phyloP scores from a whole-genome alignment of 306 rosid genomes.

The Ochetophila trinervis region DNA sequence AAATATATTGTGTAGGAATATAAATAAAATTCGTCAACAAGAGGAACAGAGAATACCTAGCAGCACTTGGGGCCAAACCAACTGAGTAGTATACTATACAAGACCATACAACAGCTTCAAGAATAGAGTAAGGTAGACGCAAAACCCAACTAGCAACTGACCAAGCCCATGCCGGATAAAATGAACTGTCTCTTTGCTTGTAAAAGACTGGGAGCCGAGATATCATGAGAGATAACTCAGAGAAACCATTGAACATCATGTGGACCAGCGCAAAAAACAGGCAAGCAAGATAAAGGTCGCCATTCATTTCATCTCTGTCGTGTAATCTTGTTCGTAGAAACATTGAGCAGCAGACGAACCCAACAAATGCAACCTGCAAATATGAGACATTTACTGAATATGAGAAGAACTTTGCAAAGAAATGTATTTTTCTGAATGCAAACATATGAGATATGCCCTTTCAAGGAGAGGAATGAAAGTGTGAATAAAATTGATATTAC shows the following conservation, averaged over 20 bases:
- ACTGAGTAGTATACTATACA: conserved; percentile 70
- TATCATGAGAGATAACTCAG: conserved; percentile 82
- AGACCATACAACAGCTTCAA: conserved; percentile 83
- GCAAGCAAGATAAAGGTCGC: conserved; percentile 72
- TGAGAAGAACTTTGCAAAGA: conserved; percentile 9
- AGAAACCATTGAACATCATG: conserved; percentile 87
- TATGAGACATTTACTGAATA: not conserved
- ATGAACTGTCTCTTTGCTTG: conserved; percentile 83
- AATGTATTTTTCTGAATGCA: not conserved
- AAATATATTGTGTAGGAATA: not conserved
- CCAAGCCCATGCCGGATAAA: conserved; percentile 94
- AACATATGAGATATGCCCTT: not conserved
- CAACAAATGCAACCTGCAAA: conserved; percentile 78
- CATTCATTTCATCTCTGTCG: conserved; percentile 56
- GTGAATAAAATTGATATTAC: too few species aligned
- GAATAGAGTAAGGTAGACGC: conserved; percentile 71
- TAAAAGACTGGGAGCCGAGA: conserved; percentile 77
- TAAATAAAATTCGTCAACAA: not conserved
- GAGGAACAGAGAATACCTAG: conserved; percentile 43
- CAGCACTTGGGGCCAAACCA: conserved; percentile 78
- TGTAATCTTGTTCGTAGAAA: conserved; percentile 59
- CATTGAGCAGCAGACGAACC: conserved; percentile 72
- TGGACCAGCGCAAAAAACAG: conserved; percentile 79
- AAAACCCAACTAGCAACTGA: conserved; percentile 66
- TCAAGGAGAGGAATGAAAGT: not conserved